phyloP scores from a whole-genome alignment of 768 basidiomycete species.

The Sistotremastrum suecicum region DNA sequence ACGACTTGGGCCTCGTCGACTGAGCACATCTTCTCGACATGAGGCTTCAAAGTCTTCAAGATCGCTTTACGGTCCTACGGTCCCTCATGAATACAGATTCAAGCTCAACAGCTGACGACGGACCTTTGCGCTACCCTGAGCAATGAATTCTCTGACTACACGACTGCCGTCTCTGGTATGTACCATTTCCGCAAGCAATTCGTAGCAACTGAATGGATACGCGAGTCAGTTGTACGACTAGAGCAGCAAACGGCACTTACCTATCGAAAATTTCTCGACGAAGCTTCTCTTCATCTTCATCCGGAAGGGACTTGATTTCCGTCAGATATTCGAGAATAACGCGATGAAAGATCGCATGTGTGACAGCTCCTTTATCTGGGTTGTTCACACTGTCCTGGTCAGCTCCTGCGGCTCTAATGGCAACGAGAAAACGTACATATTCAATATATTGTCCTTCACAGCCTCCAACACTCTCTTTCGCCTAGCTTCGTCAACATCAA shows the following conservation, averaged over 20 bases:
- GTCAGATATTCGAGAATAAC: slow-evolving; percentile 76
- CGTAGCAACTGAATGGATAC: slow-evolving; percentile 45
- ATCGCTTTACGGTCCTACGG: slow-evolving; percentile 79
- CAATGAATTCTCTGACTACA: slow-evolving; percentile 74
- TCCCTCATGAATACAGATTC: not conserved
- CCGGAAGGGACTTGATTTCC: slow-evolving; percentile 40
- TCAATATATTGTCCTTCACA: slow-evolving; percentile 58
- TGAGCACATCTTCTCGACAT: slow-evolving; percentile 74
- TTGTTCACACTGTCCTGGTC: slow-evolving; percentile 60
- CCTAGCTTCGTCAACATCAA: slow-evolving; percentile 47
- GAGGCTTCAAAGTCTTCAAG: slow-evolving; percentile 78
- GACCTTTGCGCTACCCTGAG: slow-evolving; percentile 72
- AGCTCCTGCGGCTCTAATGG: not conserved
- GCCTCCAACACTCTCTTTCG: slow-evolving; percentile 51
- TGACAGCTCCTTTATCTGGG: slow-evolving; percentile 77
- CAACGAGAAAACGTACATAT: slow-evolving; percentile 40
- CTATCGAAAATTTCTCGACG: slow-evolving; percentile 71
- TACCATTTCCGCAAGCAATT: slow-evolving; percentile 81
- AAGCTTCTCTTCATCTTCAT: slow-evolving; percentile 61
- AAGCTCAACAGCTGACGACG: slow-evolving; percentile 1
- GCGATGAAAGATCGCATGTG: slow-evolving; percentile 79
- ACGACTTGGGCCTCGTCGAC: slow-evolving; percentile 88
- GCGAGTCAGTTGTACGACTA: not conserved
- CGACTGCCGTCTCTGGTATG: slow-evolving; percentile 89
- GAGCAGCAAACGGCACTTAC: slow-evolving; percentile 22